Evolutionary conservation across 345 rosid genomes (phyloP).

Genomic region (Crucihimalaya himalaica): DNA sequence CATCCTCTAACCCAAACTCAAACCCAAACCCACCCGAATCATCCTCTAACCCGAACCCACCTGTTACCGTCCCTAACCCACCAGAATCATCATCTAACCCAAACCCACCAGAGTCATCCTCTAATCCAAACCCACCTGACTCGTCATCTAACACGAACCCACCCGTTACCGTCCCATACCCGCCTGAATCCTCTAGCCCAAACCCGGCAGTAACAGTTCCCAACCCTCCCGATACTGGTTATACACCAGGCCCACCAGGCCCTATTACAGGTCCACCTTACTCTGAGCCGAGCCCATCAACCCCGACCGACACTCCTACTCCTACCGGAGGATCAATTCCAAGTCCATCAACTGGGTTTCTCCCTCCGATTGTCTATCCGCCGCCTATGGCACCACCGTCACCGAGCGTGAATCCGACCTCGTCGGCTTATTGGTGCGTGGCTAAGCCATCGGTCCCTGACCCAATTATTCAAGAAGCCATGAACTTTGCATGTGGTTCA

Average conservation of each 20-base stretch:
- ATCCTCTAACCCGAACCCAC: conserved; percentile 15
- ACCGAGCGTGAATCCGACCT: conserved; percentile 41
- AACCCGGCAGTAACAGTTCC: conserved; percentile 38
- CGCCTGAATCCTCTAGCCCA: conserved; percentile 30
- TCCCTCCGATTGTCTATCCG: conserved; percentile 79
- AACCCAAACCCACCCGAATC: conserved; percentile 17
- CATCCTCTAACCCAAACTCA: conserved; percentile 13
- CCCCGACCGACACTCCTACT: conserved; percentile 38
- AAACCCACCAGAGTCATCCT: conserved; percentile 14
- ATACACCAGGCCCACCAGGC: conserved; percentile 28
- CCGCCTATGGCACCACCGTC: conserved; percentile 74
- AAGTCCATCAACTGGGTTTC: conserved; percentile 50
- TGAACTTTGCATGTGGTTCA: conserved; percentile 91
- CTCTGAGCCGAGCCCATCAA: conserved; percentile 40
- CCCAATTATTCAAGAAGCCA: conserved; percentile 89
- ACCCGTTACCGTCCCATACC: conserved; percentile 35
- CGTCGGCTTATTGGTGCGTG: conserved; percentile 78
- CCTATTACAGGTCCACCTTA: conserved; percentile 46
- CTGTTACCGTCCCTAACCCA: conserved; percentile 3
- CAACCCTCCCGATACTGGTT: conserved; percentile 44
- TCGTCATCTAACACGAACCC: conserved; percentile 8
- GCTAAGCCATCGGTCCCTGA: conserved; percentile 96
- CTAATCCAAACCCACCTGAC: conserved; percentile 16
- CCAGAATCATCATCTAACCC: conserved; percentile 24
- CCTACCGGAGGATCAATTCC: conserved; percentile 44